Evolutionary conservation across 768 basidiomycete genomes (phyloP).

Genomic region (Mycena metata): DNA sequence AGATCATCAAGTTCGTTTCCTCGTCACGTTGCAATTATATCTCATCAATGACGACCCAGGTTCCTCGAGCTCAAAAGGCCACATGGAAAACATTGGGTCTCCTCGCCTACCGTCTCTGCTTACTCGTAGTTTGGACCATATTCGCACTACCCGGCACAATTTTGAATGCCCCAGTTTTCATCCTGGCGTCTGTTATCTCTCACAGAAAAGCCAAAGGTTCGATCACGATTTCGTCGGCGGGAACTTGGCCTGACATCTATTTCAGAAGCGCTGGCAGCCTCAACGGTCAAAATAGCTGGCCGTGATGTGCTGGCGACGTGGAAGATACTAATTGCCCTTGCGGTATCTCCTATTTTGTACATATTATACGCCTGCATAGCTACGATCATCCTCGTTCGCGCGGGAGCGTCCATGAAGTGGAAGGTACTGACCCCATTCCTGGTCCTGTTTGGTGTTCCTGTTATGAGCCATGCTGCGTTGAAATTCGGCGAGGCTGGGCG

Average conservation of each 20-base stretch:
- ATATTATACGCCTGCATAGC: conserved; percentile 85
- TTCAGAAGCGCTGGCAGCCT: conserved; percentile 94
- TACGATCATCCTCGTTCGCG: conserved; percentile 75
- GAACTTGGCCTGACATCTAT: background rate
- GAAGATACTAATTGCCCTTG: conserved; percentile 95
- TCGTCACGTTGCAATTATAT: conserved; percentile 6
- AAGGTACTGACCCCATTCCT: conserved; percentile 82
- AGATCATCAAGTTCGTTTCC: conserved; percentile 83
- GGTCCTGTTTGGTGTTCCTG: conserved; percentile 80
- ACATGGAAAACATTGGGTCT: conserved; percentile 89
- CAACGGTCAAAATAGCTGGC: conserved; percentile 94
- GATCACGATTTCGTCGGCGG: background rate
- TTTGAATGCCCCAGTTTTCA: conserved; percentile 92
- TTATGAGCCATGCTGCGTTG: conserved; percentile 91
- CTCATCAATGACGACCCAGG: conserved; percentile 61
- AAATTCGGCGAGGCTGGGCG: conserved; percentile 98
- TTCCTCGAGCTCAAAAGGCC: conserved; percentile 88
- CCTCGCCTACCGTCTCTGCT: conserved; percentile 81
- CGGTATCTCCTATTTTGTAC: conserved; percentile 87
- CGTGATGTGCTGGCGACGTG: conserved; percentile 97
- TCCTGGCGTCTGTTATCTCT: conserved; percentile 89
- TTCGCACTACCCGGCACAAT: conserved; percentile 92
- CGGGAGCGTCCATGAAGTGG: conserved; percentile 71
- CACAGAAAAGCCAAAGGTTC: conserved; percentile 89
- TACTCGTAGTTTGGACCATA: conserved; percentile 84